Conservation (phyloP, 225 moss, liverwort and hornwort species). For the Antitrichia curtipendula region DNA sequence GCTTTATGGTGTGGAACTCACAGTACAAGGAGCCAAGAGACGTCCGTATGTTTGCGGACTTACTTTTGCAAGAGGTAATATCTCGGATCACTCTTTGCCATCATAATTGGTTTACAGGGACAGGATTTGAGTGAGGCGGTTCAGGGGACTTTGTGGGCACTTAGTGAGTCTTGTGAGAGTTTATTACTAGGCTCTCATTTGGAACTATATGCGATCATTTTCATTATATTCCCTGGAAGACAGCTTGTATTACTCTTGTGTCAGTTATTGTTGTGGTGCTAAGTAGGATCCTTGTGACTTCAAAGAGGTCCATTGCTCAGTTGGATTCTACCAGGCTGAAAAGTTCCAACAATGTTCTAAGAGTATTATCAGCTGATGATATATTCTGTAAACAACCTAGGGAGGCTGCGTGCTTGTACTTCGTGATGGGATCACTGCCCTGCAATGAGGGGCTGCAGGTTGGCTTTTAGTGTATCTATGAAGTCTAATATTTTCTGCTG, state of each 20-base stretch:
- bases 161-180: background rate
- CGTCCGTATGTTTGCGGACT: conserved; percentile 97
- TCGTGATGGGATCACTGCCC: background rate
- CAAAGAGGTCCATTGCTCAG: background rate
- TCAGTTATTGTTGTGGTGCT: background rate
- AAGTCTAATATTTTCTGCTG: background rate
- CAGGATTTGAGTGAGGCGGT: background rate
- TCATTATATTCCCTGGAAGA: background rate
- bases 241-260: background rate
- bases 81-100: background rate
- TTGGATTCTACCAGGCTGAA: background rate
- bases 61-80: conserved; percentile 91
- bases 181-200: background rate
- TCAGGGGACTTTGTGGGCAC: background rate
- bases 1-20: background rate
- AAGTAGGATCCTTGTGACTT: background rate
- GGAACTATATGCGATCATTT: background rate
- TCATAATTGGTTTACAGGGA: background rate
- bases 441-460: background rate
- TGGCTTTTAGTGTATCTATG: background rate
- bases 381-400: background rate
- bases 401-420: background rate
- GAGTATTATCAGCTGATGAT: background rate
- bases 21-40: conserved; percentile 99
- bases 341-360: background rate